Evolutionary conservation across 202 grass and related monocot genomes (phyloP).

Genomic region (Eragrostis tef): DNA sequence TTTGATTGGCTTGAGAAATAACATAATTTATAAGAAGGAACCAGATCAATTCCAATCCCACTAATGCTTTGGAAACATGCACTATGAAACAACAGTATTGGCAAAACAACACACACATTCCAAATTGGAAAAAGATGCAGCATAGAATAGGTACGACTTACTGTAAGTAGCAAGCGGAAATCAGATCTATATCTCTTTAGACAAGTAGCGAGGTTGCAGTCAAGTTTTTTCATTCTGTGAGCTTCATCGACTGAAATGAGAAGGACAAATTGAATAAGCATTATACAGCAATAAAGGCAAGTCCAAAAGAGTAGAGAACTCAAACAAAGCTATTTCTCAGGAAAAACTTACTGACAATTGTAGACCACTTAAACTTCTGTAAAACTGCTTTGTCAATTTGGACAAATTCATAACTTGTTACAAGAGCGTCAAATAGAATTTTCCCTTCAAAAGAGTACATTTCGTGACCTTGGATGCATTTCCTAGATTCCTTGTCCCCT

Average conservation of each 20-base stretch:
- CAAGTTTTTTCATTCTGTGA: slow-evolving; percentile 75
- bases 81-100: slow-evolving; percentile 1
- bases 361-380: slow-evolving; percentile 72
- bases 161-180: slow-evolving; percentile 73
- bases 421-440: slow-evolving; percentile 67
- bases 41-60: neutral
- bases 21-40: neutral
- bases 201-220: slow-evolving; percentile 63
- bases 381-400: slow-evolving; percentile 62
- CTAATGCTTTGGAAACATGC: neutral
- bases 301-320: neutral
- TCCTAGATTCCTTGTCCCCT: slow-evolving; percentile 66
- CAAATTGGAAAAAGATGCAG: neutral
- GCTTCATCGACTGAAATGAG: slow-evolving; percentile 72
- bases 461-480: slow-evolving; percentile 63
- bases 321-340: neutral
- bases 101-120: neutral
- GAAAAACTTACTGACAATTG: slow-evolving; percentile 64
- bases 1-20: neutral
- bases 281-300: slow-evolving; percentile 25
- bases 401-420: slow-evolving; percentile 73
- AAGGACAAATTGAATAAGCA: slow-evolving; percentile 1
- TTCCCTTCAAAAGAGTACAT: slow-evolving; percentile 62
- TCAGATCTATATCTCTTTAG: slow-evolving; percentile 66
- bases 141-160: slow-evolving; percentile 44